Evolutionary conservation across 257 asterid genomes (phyloP), one percentile per base, ranked within the genome.

Genomic region (Solanum paucissectum): DNA sequence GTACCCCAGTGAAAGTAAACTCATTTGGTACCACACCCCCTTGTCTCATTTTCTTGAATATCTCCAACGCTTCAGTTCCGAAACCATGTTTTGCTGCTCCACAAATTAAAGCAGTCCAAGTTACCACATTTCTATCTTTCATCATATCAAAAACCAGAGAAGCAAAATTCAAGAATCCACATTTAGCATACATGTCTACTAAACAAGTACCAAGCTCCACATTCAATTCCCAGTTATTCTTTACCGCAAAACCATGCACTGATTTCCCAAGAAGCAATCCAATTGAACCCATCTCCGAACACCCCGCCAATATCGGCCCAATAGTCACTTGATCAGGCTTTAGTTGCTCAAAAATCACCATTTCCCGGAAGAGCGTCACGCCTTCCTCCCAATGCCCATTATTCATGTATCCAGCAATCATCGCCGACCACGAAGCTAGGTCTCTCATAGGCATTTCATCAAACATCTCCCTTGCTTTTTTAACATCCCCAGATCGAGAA

Each of bases 21-120:
- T 93, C 95, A 72, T 95, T 95, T 52, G 98, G 97, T 74, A 32
- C 86, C 84, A 91, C 90, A 2, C 91, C 92, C 0, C 84, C 87
- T 44, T 90, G 92, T 58, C 86, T 95, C 96, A 94, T 94, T 89
- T 81, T 89, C 49, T 89, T 92, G 81, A 95, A 95, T 66, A 93
- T 87, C 69, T 37, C 42, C 76, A 93, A 40, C 3, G 95, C 93
- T 42, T 92, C 95, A 81, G 32, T 44, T 10, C 92, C 92, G 49
- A 73, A 66, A n/a, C 95, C 95, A 60, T 90, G 90, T 36, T 92
- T 93, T 13, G 93, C 95, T 3, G 92, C 92, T 11, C 95, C 98
- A 82, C 90, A 92, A 62, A 95, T 91, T 20, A 95, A 74, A n/a
- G 96, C 93, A 32, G 98, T 92, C 97, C 95, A 93, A 10, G 95